Base-by-base conservation (phyloP, 1,284 basidiomycete species). In the Malassezia sympodialis region DNA sequence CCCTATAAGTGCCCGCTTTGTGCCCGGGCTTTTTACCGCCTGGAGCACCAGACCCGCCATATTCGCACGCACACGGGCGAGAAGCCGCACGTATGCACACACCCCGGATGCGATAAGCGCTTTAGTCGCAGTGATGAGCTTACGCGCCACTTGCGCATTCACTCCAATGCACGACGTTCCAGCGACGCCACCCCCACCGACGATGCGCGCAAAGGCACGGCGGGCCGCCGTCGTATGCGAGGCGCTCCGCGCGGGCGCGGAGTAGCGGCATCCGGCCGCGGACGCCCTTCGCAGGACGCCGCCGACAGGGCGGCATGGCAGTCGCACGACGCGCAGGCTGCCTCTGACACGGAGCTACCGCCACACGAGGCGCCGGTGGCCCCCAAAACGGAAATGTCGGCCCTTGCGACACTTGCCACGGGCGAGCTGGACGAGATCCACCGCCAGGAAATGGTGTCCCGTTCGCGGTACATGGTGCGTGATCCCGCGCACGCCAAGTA, bases 61-160 rank as follows among this genome's bases (percentile, higher is more conserved):
- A 93, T 96, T 53, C 86, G 93, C 55, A 98, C 91, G 0, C 93
- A 98, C 76, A 98, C 93, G 0, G 93, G 93, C 66, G 93, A 96
- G 76, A 96, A 94, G 72, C 93, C 93, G 1, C 96, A 96, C 73
- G 82, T 84, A 30, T 98, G 93, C 80, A 86, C 83, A 0, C 89
- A 87, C 76, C 84, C 88, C 0, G 83, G 84, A n/a, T 98, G 93
- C 80, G 91, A 96, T 77, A 98, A 96, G 77, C 86, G 90, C 26
- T 98, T 98, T 77, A 93, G 88, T 28, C 84, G 93, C 60, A 91
- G 88, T 17, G 93, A 98, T 78, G 93, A 98, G 77, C 82, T 98
- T 64, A 98, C 93, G 21, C 82, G 93, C 54, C 93, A 98, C 72
- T 86, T 88, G 0, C 83, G 93, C 53, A 98, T 96, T 67, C 93